Evolutionary conservation across 106 monocot genomes (phyloP), one percentile per base, ranked within the genome.

Genomic region (Dactylorhiza incarnata): DNA sequence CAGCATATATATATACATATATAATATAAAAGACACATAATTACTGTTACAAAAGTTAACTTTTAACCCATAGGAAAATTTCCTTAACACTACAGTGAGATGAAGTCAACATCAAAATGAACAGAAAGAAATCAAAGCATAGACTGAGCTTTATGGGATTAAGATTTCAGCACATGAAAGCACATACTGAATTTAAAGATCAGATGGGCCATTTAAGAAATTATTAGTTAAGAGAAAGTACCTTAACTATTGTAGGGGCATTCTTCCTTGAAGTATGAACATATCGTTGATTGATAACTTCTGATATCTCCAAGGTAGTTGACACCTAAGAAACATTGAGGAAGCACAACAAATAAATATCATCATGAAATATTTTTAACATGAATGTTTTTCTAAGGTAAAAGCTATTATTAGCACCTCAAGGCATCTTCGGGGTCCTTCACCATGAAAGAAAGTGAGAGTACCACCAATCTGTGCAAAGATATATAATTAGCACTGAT

Each of bases 391-490:
- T 65, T 44, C 45, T 69, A 19, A 26, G 4, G 45, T 59, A 14
- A 56, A 9, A 45, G 48, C 26, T 76, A 62, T 48, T 19, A 46
- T 66, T 51, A 74, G 37, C 37, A 99, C 99, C 94, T 99, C 99
- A 72, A 99, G 94, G 81, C 99, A 99, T 86, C 88, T 86, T 63
- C 94, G 84, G 62, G 71, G 73, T 78, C 88, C 89, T 76, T 87
- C 87, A 48, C 84, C 90, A 84, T 92, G 91, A 75, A 94, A 94
- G 73, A 99, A 94, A 48, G 87, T 90, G 55, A 99, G 94, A 55
- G 92, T 87, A 45, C 99, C 99, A 73, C 99, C 99, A 79, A 99
- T 99, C 99, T 99, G 79, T 81, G 45, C 22, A 9, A 46, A 75
- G 29, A 82, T 68, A 45, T 73, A 11, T 29, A 75, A 73, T 19